Base-by-base conservation (phyloP, 2,329 filamentous ascomycete species). In the Aureobasidium sp. region DNA sequence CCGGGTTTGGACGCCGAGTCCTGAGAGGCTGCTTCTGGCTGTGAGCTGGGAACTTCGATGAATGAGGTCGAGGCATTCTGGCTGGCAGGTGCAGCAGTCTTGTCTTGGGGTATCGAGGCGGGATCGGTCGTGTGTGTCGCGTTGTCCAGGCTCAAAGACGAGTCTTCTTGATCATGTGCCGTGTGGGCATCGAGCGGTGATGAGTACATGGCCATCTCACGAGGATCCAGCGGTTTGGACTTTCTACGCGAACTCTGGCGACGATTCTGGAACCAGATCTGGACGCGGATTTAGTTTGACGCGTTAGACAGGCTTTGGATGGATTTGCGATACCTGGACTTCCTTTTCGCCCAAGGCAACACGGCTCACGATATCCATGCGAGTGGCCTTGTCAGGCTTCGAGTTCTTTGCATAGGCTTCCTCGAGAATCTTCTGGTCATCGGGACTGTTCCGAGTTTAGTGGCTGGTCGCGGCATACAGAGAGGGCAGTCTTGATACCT, bases 191-290 rank as follows among this genome's bases (percentile, higher is more conserved):
- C 52, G 25, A n/a, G 39, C 5, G 53, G 52, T 8, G 41, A 57
- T 5, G 60, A 53, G n/a, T 49, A 57, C 8, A 31, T 70, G 20
- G 69, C 85, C 61, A 93, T 82, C 72, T 94, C 90, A 73, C 91
- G 86, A 11, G 87, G 84, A 31, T 90, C 84, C 41, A 96, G 81
- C 51, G 92, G 91, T 68, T 90, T 88, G 61, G 90, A 91, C 78
- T 93, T 95, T 67, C 93, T 85, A 69, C 93, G 85, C 73, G 95
- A 90, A 75, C 95, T 96, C 75, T 97, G 93, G 67, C 93, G 84
- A 71, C 91, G 86, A 71, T 97, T 97, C 72, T 97, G 93, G 77
- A 97, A 97, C 93, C 93, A 97, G 69, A 97, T 96, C 93, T 97
- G 68, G 47, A 48, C 41, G 55, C 76, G 70, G 75, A 69, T 68